Conservation (phyloP, 768 basidiomycete genomes). For the Collybia sordida region DNA sequence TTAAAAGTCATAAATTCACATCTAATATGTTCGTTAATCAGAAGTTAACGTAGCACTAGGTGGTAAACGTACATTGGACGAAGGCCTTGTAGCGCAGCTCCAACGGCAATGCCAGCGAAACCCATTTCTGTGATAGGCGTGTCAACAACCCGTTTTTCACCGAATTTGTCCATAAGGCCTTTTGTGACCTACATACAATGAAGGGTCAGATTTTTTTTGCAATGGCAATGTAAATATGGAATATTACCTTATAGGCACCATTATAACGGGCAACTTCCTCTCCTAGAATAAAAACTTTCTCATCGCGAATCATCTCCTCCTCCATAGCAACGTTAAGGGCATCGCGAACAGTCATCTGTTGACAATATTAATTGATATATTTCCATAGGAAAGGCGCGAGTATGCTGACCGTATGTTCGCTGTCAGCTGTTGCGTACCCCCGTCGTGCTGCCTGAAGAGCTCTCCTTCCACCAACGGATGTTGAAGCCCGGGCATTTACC, state of each 20-base stretch:
- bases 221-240: conserved; percentile 1
- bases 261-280: conserved; percentile 99
- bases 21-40: conserved; percentile 35
- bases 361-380: conserved; percentile 8
- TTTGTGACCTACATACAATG: conserved; percentile 82
- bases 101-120: conserved; percentile 95
- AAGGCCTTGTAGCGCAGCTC: conserved; percentile 91
- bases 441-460: conserved; percentile 43
- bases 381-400: conserved; percentile 15
- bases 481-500: conserved; percentile 45
- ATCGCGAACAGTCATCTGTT: conserved; percentile 95
- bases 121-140: conserved; percentile 98
- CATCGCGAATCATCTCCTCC: conserved; percentile 98
- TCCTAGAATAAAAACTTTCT: conserved; percentile 91
- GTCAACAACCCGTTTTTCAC: conserved; percentile 97
- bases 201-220: conserved; percentile 10
- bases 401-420: conserved; percentile 39
- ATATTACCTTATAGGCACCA: conserved; percentile 86
- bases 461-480: conserved; percentile 40
- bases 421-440: conserved; percentile 61
- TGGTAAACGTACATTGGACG: conserved; percentile 72
- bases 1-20: conserved; percentile 99
- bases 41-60: conserved; percentile 5
- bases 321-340: conserved; percentile 98
- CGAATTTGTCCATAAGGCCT: conserved; percentile 98